Base-by-base conservation (phyloP, 495 filamentous ascomycete species). In the Penicillium argentinense region DNA sequence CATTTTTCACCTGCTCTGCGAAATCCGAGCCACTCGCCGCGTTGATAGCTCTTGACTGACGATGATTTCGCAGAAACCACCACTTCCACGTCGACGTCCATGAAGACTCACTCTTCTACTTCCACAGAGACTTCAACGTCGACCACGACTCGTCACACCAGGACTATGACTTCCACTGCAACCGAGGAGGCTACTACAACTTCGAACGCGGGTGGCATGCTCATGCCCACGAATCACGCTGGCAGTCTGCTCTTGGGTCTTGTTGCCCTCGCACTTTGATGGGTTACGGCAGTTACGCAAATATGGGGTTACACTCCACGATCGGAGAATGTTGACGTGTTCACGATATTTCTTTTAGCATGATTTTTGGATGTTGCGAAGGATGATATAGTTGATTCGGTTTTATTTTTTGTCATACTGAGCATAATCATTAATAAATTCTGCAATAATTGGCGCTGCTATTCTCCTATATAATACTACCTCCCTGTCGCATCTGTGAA, bases 171-270 rank as follows among this genome's bases (percentile, higher is more conserved):
- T 9, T 45, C 57, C 3, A 52, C 51, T 9, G 47, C 59, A 8
- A 49, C 50, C 16, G 51, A 47, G 12, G 43, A 49, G 11, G 40
- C 51, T 2, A 47, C 44, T 36, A 51, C 51, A 0, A 56, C 54
- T 4, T 45, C 60, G 1, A 60, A 60, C 21, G 54, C 56, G 9
- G 60, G 53, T 33, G 54, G 50, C 4, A 9, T 45, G 9, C 42
- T 62, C 16, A 38, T 56, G 27, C 78, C 24, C 72, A 62, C 50
- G 23, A 60, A 27, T 22, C 51, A 58, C 23, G 51, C 50, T 12
- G 61, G 61, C 7, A 57, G 62, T 41, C 33, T 64, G 5, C 50
- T 64, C 27, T 17, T 64, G 23, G 62, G 58, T 9, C 40, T 64
- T 9, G 40, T 51, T 7, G 59, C 59, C 5, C 39, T 63, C 12